Evolutionary conservation across 257 asterid species (phyloP).

Genomic region (Pogostemon cablin): DNA sequence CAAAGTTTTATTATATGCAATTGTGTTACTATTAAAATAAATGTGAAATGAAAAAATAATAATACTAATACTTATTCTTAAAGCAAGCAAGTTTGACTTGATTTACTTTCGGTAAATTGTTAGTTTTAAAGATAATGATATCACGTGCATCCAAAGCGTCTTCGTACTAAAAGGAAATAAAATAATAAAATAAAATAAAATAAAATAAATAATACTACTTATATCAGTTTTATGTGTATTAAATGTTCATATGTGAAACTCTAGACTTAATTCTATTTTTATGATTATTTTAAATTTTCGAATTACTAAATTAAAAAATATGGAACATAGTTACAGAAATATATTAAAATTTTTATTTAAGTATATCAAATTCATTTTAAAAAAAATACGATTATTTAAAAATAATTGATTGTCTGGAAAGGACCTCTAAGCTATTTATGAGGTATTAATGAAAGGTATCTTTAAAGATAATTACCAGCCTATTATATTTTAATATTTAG

Average conservation of each 20-base stretch:
- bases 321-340: no score
- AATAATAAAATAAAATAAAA: not conserved
- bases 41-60: no score
- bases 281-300: not conserved
- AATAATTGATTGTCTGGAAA: not conserved
- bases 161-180: not conserved
- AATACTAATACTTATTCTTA: not conserved
- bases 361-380: no score
- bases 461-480: not conserved
- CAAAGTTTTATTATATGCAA: not conserved
- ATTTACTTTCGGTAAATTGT: slow-evolving; percentile 29
- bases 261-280: not conserved
- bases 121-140: slow-evolving; percentile 26
- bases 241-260: slow-evolving; percentile 23
- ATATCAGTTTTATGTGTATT: slow-evolving; percentile 22
- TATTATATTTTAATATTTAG: not conserved
- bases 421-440: slow-evolving; percentile 2
- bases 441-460: not conserved
- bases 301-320: no score
- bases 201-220: not conserved
- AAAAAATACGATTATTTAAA: not conserved
- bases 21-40: slow-evolving; percentile 6
- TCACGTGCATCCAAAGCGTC: slow-evolving; percentile 42
- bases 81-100: slow-evolving; percentile 41
- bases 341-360: no score